Evolutionary conservation across 805 yeast genomes (phyloP).

Genomic region (Yamadazyma laniorum): DNA sequence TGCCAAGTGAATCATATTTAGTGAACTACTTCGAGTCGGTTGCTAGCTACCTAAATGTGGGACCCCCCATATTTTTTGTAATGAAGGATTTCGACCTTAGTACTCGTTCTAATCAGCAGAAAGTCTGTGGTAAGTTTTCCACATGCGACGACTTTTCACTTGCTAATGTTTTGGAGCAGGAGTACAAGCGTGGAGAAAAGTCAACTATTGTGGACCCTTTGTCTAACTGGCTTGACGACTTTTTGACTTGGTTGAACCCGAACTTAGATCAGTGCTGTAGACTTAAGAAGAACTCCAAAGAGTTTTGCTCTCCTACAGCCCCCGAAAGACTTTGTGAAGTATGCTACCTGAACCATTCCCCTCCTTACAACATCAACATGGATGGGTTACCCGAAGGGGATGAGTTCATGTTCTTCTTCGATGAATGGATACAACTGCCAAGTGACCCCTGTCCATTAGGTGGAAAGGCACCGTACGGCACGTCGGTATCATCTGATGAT

Average conservation of each 20-base stretch:
- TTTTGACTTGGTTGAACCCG: slow-evolving; percentile 83
- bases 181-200: slow-evolving; percentile 59
- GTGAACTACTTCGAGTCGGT: slow-evolving; percentile 78
- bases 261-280: slow-evolving; percentile 83
- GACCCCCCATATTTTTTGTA: slow-evolving; percentile 90
- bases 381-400: slow-evolving; percentile 74
- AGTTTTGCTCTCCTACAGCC: slow-evolving; percentile 64
- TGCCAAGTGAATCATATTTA: slow-evolving; percentile 80
- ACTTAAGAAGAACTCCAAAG: slow-evolving; percentile 49
- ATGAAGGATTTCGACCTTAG: slow-evolving; percentile 69
- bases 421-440: slow-evolving; percentile 79
- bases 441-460: slow-evolving; percentile 94
- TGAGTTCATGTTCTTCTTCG: slow-evolving; percentile 68
- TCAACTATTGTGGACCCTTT: slow-evolving; percentile 79
- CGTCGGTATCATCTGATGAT: slow-evolving; percentile 48
- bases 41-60: slow-evolving; percentile 70
- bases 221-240: slow-evolving; percentile 93
- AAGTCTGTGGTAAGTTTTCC: slow-evolving; percentile 83
- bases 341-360: slow-evolving; percentile 61
- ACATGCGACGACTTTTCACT: slow-evolving; percentile 78
- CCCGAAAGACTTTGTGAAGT: slow-evolving; percentile 71
- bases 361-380: slow-evolving; percentile 71
- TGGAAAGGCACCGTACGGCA: slow-evolving; percentile 88
- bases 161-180: slow-evolving; percentile 81
- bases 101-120: slow-evolving; percentile 57